These are phyloP conservation scores for Pseudogymnoascus sp. DNA, from an alignment of 2,329 filamentous ascomycete genomes.

Conservation along the genomic window DNA sequence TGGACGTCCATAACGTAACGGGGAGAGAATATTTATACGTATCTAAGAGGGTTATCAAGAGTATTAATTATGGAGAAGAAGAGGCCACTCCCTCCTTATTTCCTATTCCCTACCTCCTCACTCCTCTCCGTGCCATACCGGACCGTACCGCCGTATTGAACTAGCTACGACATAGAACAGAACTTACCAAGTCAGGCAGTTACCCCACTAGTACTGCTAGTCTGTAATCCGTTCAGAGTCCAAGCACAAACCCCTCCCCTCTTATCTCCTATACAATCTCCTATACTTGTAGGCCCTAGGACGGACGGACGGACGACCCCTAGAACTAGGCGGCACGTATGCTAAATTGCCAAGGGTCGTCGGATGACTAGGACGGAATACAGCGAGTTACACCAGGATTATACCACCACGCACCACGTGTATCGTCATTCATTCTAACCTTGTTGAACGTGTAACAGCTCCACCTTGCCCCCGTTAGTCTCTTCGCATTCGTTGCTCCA, in stretches of 20 bases:
- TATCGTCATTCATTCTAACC: not conserved
- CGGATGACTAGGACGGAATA: not conserved
- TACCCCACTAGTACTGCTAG: not conserved
- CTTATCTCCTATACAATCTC: no score
- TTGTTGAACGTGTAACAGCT: not conserved
- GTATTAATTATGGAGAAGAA: not conserved
- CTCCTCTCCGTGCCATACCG: not conserved
- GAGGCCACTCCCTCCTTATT: not conserved
- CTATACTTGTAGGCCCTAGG: no score
- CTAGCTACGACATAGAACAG: not conserved
- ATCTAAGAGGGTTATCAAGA: not conserved
- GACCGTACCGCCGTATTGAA: not conserved
- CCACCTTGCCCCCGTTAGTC: not conserved
- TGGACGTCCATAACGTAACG: not conserved
- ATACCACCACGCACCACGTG: not conserved
- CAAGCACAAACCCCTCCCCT: not conserved
- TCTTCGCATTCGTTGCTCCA: not conserved
- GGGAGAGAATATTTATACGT: not conserved
- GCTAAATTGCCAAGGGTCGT: not conserved
- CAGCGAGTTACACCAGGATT: no score
- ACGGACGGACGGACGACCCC: no score
- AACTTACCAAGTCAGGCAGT: not conserved
- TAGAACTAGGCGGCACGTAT: no score
- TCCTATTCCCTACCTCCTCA: not conserved
- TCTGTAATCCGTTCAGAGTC: not conserved